Evolutionary conservation across 306 rosid species (phyloP).

Genomic region (Ochetophila trinervis): DNA sequence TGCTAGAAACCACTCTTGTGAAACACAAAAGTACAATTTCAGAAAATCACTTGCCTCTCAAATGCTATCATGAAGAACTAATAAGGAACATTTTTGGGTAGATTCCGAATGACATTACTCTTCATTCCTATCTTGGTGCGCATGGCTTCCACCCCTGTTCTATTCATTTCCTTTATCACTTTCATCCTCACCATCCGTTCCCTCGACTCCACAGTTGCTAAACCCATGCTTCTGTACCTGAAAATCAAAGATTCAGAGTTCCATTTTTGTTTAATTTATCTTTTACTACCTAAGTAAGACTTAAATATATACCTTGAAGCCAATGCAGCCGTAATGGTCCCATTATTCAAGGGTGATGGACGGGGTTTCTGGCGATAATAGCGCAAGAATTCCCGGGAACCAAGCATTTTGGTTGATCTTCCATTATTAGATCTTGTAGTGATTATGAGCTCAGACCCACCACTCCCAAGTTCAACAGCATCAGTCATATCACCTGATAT

Average conservation of each 20-base stretch:
- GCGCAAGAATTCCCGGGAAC: constrained; percentile 89
- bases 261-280: constrained; percentile 2
- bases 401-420: constrained; percentile 59
- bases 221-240: constrained; percentile 96
- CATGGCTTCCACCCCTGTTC: constrained; percentile 81
- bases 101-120: constrained; percentile 83
- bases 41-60: background rate
- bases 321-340: constrained; percentile 62
- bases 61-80: constrained; percentile 26
- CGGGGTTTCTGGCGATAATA: constrained; percentile 95
- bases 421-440: constrained; percentile 49
- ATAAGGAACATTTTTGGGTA: constrained; percentile 75
- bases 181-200: constrained; percentile 80
- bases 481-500: constrained; percentile 48
- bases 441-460: constrained; percentile 82
- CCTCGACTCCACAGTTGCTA: constrained; percentile 79
- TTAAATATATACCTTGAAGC: constrained; percentile 68
- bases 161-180: constrained; percentile 77
- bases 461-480: constrained; percentile 57
- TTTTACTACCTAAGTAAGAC: constrained; percentile 1
- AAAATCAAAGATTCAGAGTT: constrained; percentile 6
- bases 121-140: constrained; percentile 81
- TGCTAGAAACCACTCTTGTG: constrained; percentile 23
- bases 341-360: constrained; percentile 51
- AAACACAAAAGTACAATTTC: constrained; percentile 17